Evolutionary conservation across 2,329 filamentous ascomycete species (phyloP), one percentile per base, ranked within the genome.

Genomic region (Aspergillus terreus): DNA sequence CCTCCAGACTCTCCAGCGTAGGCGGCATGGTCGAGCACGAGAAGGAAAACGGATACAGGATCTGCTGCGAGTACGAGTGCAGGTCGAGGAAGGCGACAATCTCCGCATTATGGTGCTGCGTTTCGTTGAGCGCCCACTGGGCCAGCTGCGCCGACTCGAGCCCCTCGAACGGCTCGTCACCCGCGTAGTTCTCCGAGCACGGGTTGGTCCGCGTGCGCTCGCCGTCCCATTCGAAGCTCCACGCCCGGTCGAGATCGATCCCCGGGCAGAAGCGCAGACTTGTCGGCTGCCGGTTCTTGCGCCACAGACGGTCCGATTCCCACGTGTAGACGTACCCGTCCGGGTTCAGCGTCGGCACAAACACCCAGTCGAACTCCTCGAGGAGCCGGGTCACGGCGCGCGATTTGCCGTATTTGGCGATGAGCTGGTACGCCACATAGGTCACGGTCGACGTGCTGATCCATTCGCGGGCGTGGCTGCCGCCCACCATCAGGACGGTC

Each of bases 291-390:
- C 70, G 80, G 52, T 94, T 95, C 74, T 97, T 99, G 64, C 92
- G 87, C 92, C 92, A 99, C 0, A 99, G 78, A 6, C 94, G 85
- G 69, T 99, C 92, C 1, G 83, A 83, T 53, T 92, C 84, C 92
- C 92, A 97, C 0, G 89, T 91, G 71, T 96, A 96, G 57, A 90
- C 86, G 65, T 96, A 95, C 27, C 94, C 94, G 68, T 99, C 94
- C 0, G 92, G 91, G 66, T 99, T 99, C 52, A 94, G 72, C 0
- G 90, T 89, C 0, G 94, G 94, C 21, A 97, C 81, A 61, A 97
- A 87, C 42, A 97, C 79, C 61, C 95, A 85, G 70, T 97, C 92
- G 64, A 92, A 96, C 49, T 87, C 79, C 56, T 94, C 80, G 4
- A 99, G 79, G 7, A 97, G 78, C 54, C 85, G 86, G 17, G 88